Conservation (phyloP, 768 basidiomycete genomes). For the Coprinopsis marcescibilis region DNA sequence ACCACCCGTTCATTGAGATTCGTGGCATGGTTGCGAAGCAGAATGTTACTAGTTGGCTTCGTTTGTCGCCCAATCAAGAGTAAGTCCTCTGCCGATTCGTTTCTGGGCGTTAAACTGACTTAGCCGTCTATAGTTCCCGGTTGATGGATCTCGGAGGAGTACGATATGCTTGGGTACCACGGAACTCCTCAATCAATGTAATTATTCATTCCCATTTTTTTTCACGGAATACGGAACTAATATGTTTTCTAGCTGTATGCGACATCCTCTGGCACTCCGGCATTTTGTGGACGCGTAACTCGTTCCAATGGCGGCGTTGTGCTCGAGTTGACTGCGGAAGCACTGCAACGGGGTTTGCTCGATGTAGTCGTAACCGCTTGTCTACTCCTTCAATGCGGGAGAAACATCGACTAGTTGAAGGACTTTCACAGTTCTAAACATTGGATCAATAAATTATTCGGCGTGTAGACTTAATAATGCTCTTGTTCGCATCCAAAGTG, state of each 20-base stretch:
- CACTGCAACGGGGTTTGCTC: slow-evolving; percentile 48
- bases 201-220: slow-evolving; percentile 15
- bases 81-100: slow-evolving; percentile 12
- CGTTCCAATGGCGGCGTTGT: slow-evolving; percentile 37
- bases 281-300: slow-evolving; percentile 46
- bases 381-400: slow-evolving; percentile 54
- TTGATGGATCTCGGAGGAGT: slow-evolving; percentile 46
- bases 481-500: too few relatives aligned
- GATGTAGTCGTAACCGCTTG: slow-evolving; percentile 47
- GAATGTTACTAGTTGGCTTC: slow-evolving; percentile 47
- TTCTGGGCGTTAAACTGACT: not conserved
- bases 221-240: not conserved
- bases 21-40: slow-evolving; percentile 46
- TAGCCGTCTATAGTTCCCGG: slow-evolving; percentile 21
- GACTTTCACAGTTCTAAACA: slow-evolving; percentile 8
- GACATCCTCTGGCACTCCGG: slow-evolving; percentile 26
- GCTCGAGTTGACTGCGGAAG: slow-evolving; percentile 52
- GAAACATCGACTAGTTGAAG: slow-evolving; percentile 47
- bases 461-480: too few relatives aligned
- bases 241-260: slow-evolving; percentile 40
- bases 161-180: slow-evolving; percentile 51
- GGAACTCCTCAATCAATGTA: slow-evolving; percentile 49
- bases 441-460: too few relatives aligned
- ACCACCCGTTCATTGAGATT: slow-evolving; percentile 45
- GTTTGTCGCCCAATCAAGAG: slow-evolving; percentile 42